These are phyloP conservation scores for Petrea volubilis DNA, from an alignment of 257 asterid species.

Conservation along the genomic window DNA sequence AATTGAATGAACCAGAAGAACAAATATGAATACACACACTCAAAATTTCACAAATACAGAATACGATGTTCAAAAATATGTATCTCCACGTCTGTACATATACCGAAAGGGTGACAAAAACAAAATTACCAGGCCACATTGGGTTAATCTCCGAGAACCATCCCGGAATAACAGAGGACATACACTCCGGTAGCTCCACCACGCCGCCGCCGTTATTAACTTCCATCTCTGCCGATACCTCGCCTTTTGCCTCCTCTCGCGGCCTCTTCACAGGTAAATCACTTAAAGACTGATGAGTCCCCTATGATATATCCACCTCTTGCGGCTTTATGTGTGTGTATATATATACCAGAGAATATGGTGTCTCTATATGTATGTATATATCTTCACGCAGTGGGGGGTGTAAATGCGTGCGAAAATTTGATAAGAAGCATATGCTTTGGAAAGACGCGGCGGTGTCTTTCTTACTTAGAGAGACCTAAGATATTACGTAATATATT, in stretches of 20 bases:
- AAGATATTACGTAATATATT: not conserved
- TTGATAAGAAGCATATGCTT: constrained; percentile 33
- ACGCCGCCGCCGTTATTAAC: constrained; percentile 30
- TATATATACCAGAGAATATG: constrained; percentile 2
- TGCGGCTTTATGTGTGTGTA: too few relatives aligned
- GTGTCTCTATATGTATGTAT: constrained; percentile 1
- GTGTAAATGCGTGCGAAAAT: constrained; percentile 17
- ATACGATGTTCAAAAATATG: not conserved
- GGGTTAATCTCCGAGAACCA: constrained; percentile 98
- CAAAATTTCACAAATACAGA: not conserved
- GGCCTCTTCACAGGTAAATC: constrained; percentile 40
- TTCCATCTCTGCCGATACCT: constrained; percentile 49
- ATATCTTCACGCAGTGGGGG: constrained; percentile 26
- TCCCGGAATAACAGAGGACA: constrained; percentile 81
- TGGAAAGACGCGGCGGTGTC: constrained; percentile 29
- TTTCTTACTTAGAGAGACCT: constrained; percentile 25
- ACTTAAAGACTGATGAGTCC: constrained; percentile 20
- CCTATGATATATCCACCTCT: constrained; percentile 20
- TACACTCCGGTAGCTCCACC: constrained; percentile 31
- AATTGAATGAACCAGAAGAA: not conserved
- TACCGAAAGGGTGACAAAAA: not conserved
- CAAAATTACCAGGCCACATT: constrained; percentile 86
- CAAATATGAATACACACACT: not conserved
- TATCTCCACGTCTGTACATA: not conserved
- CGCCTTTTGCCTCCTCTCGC: constrained; percentile 40